Evolutionary conservation across 202 grass and related monocot genomes (phyloP), one percentile per base, ranked within the genome.

Genomic region (Panicum virgatum): DNA sequence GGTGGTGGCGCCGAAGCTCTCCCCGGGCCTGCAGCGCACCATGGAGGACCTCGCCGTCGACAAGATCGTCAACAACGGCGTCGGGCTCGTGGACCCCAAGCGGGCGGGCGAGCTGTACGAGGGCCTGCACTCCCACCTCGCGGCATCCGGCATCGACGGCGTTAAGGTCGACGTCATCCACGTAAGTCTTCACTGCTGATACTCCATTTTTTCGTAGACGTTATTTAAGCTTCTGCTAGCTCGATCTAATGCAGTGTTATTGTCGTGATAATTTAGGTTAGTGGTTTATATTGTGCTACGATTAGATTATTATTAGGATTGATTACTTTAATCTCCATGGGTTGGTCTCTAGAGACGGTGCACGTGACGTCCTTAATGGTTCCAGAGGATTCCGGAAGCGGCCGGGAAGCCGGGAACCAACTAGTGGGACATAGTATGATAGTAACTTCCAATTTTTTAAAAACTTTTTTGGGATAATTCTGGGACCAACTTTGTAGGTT

Each of bases 121-220:
- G 27, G 92, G 89, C 0, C n/a, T 98, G 15, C 96, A 98, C 79
- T 88, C 92, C 13, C 88, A 93, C 77, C 89, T 98, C 53, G 15
- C 85, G 85, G 87, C 88, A 0, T 84, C 73, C 9, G 96, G 96
- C 62, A 93, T 98, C 64, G 92, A 98, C 86, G 92, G 92, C 20
- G 90, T 98, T 69, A 98, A 98, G 83, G 87, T 96, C 46, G 96
- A 98, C 86, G 96, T 98, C 60, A 96, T 93, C 12, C 92, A 96
- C 51, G 96, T 96, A 82, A 95, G 92, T 90, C 22, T 9, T 22
- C 0, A 5, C 10, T 36, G 6, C 0, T 26, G 7, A 10, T 54
- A 34, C 32, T 34, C 8, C n/a, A 8, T 19, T 52, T 52, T 19
- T 53, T 3, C 9, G 50, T 6, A 23, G 9, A 53, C 18, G 18